phyloP scores from a whole-genome alignment of 768 basidiomycete species.

The Pleurotus sapidus region DNA sequence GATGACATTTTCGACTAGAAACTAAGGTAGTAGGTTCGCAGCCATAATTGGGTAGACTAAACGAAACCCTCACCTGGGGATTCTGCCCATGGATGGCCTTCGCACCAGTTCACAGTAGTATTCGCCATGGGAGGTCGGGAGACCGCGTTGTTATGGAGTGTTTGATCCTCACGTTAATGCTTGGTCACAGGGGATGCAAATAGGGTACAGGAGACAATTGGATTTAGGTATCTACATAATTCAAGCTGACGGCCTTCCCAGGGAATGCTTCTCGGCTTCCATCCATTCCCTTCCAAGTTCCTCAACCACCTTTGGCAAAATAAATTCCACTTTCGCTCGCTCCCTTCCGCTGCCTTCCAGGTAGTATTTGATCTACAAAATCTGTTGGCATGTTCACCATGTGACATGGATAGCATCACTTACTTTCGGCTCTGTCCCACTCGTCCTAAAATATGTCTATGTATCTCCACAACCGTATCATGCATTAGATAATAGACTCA shows the following conservation, averaged over 20 bases:
- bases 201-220: not conserved
- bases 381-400: not conserved
- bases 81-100: constrained; percentile 94
- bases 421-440: constrained; percentile 91
- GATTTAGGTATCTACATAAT: too few species aligned
- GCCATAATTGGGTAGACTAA: not conserved
- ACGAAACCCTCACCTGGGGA: constrained; percentile 66
- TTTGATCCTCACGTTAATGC: not conserved
- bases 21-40: constrained; percentile 44
- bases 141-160: not conserved
- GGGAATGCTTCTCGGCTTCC: constrained; percentile 51
- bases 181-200: not conserved
- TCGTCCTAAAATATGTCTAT: constrained; percentile 49
- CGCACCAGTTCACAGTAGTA: constrained; percentile 37
- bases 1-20: constrained; percentile 93
- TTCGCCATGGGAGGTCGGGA: constrained; percentile 15
- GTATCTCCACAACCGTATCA: not conserved
- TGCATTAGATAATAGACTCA: constrained; percentile 21
- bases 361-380: constrained; percentile 79
- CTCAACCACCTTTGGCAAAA: constrained; percentile 54
- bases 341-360: constrained; percentile 74
- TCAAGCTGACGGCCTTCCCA: constrained; percentile 28
- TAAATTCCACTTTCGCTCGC: constrained; percentile 36
- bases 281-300: constrained; percentile 71
- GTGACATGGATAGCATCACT: not conserved